These are phyloP conservation scores for Fraxinus floribunda DNA, from an alignment of 305 asterid species.

Conservation along the genomic window DNA sequence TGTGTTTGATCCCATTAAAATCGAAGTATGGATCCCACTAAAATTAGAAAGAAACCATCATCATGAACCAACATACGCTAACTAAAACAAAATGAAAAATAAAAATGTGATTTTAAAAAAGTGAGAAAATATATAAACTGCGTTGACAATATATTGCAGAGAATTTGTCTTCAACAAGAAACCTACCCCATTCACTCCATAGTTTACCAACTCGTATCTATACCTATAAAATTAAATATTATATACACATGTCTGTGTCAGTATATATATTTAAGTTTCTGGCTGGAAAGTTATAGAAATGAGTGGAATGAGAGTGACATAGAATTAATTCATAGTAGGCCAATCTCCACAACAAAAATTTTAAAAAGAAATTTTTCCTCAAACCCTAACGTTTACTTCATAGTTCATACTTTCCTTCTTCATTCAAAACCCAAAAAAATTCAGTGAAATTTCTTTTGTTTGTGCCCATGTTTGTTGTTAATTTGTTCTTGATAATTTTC, in stretches of 20 bases:
- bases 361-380: background rate
- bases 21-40: too few relatives aligned
- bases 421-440: background rate
- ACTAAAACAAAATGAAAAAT: too few relatives aligned
- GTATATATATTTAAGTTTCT: background rate
- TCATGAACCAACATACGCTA: background rate
- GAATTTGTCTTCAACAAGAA: background rate
- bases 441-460: background rate
- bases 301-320: background rate
- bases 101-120: too few relatives aligned
- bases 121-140: background rate
- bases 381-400: background rate
- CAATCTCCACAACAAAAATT: background rate
- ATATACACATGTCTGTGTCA: background rate
- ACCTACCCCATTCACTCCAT: background rate
- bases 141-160: too few relatives aligned
- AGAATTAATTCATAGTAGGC: background rate
- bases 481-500: background rate
- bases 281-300: conserved; percentile 23
- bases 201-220: background rate
- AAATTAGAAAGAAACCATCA: background rate
- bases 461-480: conserved; percentile 19
- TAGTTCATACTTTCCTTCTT: background rate
- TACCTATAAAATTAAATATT: background rate
- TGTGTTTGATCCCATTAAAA: too few relatives aligned